Base-by-base conservation (phyloP, 495 filamentous ascomycete species). In the Podospora didyma region DNA sequence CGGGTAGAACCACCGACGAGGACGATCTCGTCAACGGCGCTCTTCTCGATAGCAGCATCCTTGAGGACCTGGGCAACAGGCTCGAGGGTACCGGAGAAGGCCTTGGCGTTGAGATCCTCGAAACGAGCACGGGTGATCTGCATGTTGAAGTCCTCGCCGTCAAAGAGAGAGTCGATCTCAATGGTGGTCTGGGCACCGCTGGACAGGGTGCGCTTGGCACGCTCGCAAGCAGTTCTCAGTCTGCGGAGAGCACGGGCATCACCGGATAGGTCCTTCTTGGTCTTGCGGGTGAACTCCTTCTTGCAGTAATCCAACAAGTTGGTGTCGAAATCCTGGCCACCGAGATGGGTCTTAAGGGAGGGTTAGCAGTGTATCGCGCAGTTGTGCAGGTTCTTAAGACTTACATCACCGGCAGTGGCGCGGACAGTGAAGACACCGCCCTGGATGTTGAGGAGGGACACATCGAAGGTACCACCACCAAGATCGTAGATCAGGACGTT, bases 341-440 rank as follows among this genome's bases (percentile, higher is more conserved):
- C 94, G 77, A 97, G 82, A 77, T 97, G 94, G 69, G 16, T 41
- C 23, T 31, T 14, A 21, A 45, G 9, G 16, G 9, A 1, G 1
- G 39, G 47, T 50, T 35, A 50, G 24, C 23, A 34, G 10, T 50
- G n/a, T 46, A 21, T 21, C n/a, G 2, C 2, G n/a, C n/a, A 2
- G 12, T 28, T 12, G n/a, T 2, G 3, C 0, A 26, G 19, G 12
- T 7, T 23, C 20, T 48, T 10, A 50, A 31, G 11, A 50, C 47
- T 34, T 50, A 50, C 47, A 72, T 98, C 94, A 88, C 94, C 94
- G 67, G 95, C 94, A 59, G 94, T 97, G 35, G 94, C 89, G 83
- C 93, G 96, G 73, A 98, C 94, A 68, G 96, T 96, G 84, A 97
- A 97, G 75, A 97, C 95, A 85, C 94, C 94, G 78, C 96, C 93